A percentile compares a stretch with the other conserved stretches of the same genome.
Evolutionary conservation across 495 filamentous ascomycete species (phyloP).

Genomic region (Aspergillus cavernicola): DNA sequence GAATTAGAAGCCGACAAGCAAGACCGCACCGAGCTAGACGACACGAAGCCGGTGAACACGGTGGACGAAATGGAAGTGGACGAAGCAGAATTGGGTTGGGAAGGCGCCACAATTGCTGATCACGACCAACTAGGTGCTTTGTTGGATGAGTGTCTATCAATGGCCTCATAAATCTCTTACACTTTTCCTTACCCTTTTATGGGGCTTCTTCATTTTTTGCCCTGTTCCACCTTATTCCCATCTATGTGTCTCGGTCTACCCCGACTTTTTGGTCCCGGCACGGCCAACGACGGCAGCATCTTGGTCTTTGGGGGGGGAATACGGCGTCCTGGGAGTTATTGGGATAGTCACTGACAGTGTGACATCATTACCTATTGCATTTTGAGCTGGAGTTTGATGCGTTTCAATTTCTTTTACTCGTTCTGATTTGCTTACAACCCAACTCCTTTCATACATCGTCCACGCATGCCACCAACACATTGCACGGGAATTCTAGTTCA

Average conservation of each 20-base stretch:
- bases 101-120: constrained; percentile 62
- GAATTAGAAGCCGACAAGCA: constrained; percentile 59
- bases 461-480: not conserved
- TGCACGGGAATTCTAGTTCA: not conserved
- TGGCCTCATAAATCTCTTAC: constrained; percentile 38
- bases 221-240: constrained; percentile 8
- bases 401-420: constrained; percentile 16
- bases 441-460: not conserved
- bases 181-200: constrained; percentile 11
- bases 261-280: not conserved
- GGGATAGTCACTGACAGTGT: constrained; percentile 12
- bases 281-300: constrained; percentile 11
- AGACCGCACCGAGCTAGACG: constrained; percentile 45
- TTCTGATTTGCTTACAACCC: not conserved
- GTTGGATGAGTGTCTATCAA: constrained; percentile 60
- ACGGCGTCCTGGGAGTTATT: constrained; percentile 25
- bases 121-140: constrained; percentile 60
- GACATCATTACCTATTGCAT: constrained; percentile 14
- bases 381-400: constrained; percentile 17
- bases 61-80: constrained; percentile 63
- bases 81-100: constrained; percentile 65
- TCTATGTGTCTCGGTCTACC: not conserved
- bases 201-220: constrained; percentile 1
- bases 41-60: constrained; percentile 31
- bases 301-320: constrained; percentile 7